Percentiles rank a stretch among this genome's conserved stretches.
These are phyloP conservation scores for Scleroderma citrinum DNA, from an alignment of 768 basidiomycete genomes.

Conservation along the genomic window DNA sequence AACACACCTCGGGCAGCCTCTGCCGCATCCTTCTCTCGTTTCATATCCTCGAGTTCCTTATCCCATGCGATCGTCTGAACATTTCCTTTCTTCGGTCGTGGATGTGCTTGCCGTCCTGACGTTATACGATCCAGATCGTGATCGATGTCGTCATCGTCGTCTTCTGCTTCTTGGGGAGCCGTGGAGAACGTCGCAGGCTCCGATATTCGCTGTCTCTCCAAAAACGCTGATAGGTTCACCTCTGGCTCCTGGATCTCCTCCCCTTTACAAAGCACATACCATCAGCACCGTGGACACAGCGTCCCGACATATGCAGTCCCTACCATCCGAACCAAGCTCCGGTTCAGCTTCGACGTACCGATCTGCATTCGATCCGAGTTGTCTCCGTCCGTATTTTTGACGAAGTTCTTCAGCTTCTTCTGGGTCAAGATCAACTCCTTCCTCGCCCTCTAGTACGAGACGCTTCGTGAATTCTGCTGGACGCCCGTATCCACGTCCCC, in stretches of 20 bases:
- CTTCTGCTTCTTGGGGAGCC: constrained; percentile 8
- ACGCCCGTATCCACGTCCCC: constrained; percentile 53
- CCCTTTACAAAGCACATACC: constrained; percentile 32
- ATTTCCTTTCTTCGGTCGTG: constrained; percentile 53
- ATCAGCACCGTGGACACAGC: background rate
- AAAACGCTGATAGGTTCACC: constrained; percentile 61
- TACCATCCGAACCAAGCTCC: constrained; percentile 68
- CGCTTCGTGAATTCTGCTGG: constrained; percentile 62
- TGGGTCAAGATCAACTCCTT: constrained; percentile 26
- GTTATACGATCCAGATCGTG: constrained; percentile 24
- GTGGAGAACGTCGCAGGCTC: constrained; percentile 25
- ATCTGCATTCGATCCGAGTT: constrained; percentile 66
- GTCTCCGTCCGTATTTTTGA: constrained; percentile 49
- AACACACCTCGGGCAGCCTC: constrained; percentile 68
- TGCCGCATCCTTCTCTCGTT: constrained; percentile 62
- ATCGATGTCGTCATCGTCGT: constrained; percentile 1
- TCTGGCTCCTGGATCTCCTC: constrained; percentile 66
- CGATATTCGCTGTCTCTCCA: constrained; percentile 54
- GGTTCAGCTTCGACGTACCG: constrained; percentile 68
- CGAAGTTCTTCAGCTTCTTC: constrained; percentile 46
- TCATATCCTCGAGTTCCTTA: constrained; percentile 55
- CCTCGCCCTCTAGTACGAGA: constrained; percentile 57
- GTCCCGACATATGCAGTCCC: background rate
- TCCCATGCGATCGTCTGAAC: constrained; percentile 66
- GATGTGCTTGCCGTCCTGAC: constrained; percentile 17